These are phyloP conservation scores for Candida neerlandica DNA, from an alignment of 1,139 yeast species.

Conservation along the genomic window DNA sequence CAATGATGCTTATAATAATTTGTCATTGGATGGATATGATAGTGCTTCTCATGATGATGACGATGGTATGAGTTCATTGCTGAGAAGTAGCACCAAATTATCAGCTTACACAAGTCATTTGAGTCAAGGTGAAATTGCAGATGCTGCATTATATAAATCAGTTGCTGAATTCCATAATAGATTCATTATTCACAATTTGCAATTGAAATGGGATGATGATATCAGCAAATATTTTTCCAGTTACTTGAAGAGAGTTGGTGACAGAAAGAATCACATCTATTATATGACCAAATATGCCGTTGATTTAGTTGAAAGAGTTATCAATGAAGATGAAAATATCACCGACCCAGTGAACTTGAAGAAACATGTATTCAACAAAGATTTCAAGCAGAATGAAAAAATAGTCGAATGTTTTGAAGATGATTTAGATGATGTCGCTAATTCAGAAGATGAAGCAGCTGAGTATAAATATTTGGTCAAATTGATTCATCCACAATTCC, in stretches of 20 bases:
- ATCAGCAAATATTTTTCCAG: constrained; percentile 63
- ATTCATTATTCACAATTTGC: constrained; percentile 76
- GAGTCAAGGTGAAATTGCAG: constrained; percentile 26
- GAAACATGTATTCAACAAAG: constrained; percentile 17
- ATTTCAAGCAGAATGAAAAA: constrained; percentile 31
- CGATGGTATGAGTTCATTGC: constrained; percentile 9
- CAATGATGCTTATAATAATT: constrained; percentile 23
- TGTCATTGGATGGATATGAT: constrained; percentile 17
- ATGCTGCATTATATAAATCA: constrained; percentile 14
- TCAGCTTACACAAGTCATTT: constrained; percentile 32
- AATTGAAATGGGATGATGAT: constrained; percentile 76
- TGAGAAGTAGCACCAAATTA: constrained; percentile 18
- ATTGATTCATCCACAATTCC: constrained; percentile 49
- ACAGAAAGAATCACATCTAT: constrained; percentile 58
- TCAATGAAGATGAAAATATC: constrained; percentile 24
- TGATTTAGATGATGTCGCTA: constrained; percentile 27
- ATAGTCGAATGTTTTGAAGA: constrained; percentile 37
- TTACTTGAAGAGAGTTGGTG: constrained; percentile 62
- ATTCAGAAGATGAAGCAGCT: constrained; percentile 32
- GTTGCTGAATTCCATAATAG: constrained; percentile 63
- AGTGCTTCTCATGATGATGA: constrained; percentile 15
- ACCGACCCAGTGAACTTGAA: constrained; percentile 18
- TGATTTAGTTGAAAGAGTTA: constrained; percentile 52
- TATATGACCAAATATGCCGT: constrained; percentile 74
- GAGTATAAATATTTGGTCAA: constrained; percentile 44